These are phyloP conservation scores for Wickerhamiella allomyrinae DNA, from an alignment of 805 yeast species.

Conservation along the genomic window DNA sequence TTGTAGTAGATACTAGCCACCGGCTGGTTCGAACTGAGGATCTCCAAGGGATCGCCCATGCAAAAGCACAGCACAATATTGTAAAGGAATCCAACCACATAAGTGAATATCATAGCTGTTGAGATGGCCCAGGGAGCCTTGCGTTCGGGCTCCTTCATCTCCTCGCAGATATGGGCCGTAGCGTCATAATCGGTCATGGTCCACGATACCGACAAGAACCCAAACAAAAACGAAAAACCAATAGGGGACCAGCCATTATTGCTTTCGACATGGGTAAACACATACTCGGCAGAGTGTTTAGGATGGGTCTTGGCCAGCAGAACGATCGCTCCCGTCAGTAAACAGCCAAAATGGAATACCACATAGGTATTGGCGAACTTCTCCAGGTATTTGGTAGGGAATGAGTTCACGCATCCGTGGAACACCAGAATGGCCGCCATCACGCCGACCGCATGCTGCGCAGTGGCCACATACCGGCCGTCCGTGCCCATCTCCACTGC, in stretches of 20 bases:
- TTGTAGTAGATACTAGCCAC: slow-evolving; percentile 53
- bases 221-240: slow-evolving; percentile 45
- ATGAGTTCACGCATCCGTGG: slow-evolving; percentile 38
- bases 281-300: slow-evolving; percentile 32
- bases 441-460: slow-evolving; percentile 19
- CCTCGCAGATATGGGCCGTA: slow-evolving; percentile 65
- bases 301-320: slow-evolving; percentile 40
- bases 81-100: slow-evolving; percentile 21
- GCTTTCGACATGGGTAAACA: slow-evolving; percentile 35
- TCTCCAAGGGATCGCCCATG: slow-evolving; percentile 19
- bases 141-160: slow-evolving; percentile 39
- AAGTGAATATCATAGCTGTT: slow-evolving; percentile 28
- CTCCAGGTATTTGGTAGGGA: slow-evolving; percentile 37
- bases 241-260: slow-evolving; percentile 36
- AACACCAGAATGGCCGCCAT: slow-evolving; percentile 32
- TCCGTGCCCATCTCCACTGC: slow-evolving; percentile 24
- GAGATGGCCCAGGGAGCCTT: slow-evolving; percentile 47
- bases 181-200: slow-evolving; percentile 66
- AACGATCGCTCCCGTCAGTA: slow-evolving; percentile 38
- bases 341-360: slow-evolving; percentile 33
- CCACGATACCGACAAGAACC: slow-evolving; percentile 30
- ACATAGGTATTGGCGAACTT: slow-evolving; percentile 39
- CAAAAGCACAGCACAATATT: slow-evolving; percentile 23
- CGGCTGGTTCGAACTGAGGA: slow-evolving; percentile 30
- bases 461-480: slow-evolving; percentile 22